A percentile compares a stretch with the other conserved stretches of the same genome.
Evolutionary conservation across 108 stramenopile genomes (phyloP).

Genomic region (Cyclotella cryptica): DNA sequence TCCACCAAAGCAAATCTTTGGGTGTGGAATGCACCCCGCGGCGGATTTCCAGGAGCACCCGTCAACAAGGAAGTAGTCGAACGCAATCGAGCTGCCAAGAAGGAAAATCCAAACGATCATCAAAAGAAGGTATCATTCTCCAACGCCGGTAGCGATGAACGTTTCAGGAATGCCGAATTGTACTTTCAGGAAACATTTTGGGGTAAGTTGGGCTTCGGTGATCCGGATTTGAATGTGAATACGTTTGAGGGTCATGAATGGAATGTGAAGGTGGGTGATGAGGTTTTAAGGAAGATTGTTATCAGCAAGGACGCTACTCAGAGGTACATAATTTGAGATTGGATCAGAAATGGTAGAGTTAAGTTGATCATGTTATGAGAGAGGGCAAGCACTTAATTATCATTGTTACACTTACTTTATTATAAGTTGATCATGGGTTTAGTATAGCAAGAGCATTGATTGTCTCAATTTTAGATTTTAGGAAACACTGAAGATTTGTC

Average conservation of each 20-base stretch:
- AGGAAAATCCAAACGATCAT: not conserved
- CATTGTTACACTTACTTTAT: no score
- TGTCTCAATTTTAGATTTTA: no score
- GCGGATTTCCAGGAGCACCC: slow-evolving; percentile 62
- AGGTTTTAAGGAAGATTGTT: slow-evolving; percentile 66
- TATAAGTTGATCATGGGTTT: no score
- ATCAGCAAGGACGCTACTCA: slow-evolving; percentile 48
- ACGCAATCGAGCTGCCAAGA: slow-evolving; percentile 41
- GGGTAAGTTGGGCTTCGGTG: slow-evolving; percentile 70
- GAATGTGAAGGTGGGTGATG: slow-evolving; percentile 74
- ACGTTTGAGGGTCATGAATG: slow-evolving; percentile 82
- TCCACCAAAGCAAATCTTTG: slow-evolving; percentile 42
- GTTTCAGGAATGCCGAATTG: slow-evolving; percentile 60
- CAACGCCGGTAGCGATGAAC: slow-evolving; percentile 65
- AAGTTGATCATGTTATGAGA: no score
- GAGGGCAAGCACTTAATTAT: no score
- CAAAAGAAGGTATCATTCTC: slow-evolving; percentile 65
- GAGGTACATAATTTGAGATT: slow-evolving; percentile 28
- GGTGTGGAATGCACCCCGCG: slow-evolving; percentile 68
- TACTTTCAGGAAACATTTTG: slow-evolving; percentile 81
- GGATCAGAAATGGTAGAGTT: not conserved
- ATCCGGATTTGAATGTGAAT: slow-evolving; percentile 68
- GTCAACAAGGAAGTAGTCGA: slow-evolving; percentile 61
- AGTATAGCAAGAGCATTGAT: no score
- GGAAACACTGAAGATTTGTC: no score